Conservation (phyloP, 2,329 filamentous ascomycete genomes). For the Dothistroma septosporum region DNA sequence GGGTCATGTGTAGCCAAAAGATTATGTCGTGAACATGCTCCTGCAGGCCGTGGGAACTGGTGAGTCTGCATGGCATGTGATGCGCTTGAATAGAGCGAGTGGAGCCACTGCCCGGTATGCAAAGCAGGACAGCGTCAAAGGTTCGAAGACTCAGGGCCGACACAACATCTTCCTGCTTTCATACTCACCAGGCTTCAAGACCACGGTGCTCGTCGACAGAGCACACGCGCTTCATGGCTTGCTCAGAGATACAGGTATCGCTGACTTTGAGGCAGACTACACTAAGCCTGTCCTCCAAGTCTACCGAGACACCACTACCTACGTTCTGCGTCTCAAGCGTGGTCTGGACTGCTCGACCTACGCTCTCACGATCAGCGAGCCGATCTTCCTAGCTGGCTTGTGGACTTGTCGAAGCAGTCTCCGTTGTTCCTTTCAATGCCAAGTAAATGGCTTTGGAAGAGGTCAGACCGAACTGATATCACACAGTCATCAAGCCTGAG, state of each 20-base stretch:
- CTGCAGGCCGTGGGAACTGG: background rate
- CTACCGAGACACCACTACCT: background rate
- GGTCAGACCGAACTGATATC: background rate
- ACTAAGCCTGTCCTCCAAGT: background rate
- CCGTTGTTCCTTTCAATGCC: background rate
- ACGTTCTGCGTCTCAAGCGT: background rate
- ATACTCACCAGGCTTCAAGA: conserved; percentile 1
- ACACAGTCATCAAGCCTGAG: background rate
- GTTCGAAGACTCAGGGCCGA: background rate
- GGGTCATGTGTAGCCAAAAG: background rate
- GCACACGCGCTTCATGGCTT: background rate
- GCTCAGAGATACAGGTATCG: background rate
- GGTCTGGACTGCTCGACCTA: background rate
- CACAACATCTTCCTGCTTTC: background rate
- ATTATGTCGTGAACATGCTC: background rate
- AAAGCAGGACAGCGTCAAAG: background rate
- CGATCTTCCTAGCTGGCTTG: background rate
- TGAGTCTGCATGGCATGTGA: background rate
- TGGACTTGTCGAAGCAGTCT: background rate
- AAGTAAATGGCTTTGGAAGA: background rate
- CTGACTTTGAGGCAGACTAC: background rate
- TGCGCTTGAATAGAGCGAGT: background rate
- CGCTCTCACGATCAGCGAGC: background rate
- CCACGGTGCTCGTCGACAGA: conserved; percentile 1
- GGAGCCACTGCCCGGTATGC: background rate